A percentile compares a stretch with the other conserved stretches of the same genome.
phyloP scores from a whole-genome alignment of 257 asterid genomes.

The Fraxinus cuspidata region DNA sequence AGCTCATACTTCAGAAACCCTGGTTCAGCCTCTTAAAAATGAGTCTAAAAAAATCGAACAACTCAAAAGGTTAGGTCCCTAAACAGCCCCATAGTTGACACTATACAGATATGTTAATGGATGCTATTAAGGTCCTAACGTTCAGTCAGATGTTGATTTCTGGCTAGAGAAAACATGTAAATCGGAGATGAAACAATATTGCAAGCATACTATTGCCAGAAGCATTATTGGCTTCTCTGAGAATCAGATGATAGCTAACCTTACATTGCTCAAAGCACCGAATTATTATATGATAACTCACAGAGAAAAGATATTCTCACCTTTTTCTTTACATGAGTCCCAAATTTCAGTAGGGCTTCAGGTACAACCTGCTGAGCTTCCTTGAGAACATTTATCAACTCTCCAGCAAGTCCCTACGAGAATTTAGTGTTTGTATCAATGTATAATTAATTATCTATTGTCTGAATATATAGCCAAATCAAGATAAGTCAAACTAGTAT shows the following conservation, averaged over 20 bases:
- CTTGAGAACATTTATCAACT: constrained; percentile 85
- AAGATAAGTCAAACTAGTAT: not conserved
- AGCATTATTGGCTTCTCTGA: not conserved
- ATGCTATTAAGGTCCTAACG: too few relatives aligned
- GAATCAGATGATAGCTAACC: not conserved
- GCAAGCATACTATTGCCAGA: too few relatives aligned
- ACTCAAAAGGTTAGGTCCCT: too few relatives aligned
- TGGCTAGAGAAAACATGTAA: too few relatives aligned
- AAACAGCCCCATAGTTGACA: too few relatives aligned
- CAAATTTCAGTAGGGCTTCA: constrained; percentile 73
- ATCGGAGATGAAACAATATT: too few relatives aligned
- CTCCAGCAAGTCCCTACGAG: constrained; percentile 86
- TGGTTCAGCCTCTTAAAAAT: too few relatives aligned
- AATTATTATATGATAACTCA: not conserved
- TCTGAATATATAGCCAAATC: not conserved
- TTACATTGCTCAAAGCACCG: not conserved
- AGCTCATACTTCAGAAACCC: not conserved
- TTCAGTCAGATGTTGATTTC: too few relatives aligned
- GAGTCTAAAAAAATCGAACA: too few relatives aligned
- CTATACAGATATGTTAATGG: too few relatives aligned
- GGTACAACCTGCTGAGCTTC: constrained; percentile 96
- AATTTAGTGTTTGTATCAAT: constrained; percentile 14
- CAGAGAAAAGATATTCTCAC: constrained; percentile 30
- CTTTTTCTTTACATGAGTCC: constrained; percentile 98
- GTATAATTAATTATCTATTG: constrained; percentile 1